Conservation (phyloP, 305 asterid species). For the Fraxinus sp. region DNA sequence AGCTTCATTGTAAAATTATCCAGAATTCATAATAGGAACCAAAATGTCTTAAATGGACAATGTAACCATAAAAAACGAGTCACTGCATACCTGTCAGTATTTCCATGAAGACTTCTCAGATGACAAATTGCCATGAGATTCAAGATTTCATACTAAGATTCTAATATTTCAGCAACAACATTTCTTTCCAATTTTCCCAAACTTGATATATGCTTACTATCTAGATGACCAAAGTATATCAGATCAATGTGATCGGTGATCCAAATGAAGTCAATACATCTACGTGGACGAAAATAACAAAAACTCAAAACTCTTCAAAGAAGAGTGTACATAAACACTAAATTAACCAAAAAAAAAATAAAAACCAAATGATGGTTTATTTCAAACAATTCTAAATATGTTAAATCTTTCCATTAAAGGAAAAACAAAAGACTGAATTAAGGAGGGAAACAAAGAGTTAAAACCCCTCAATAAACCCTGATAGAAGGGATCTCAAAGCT, state of each 20-base stretch:
- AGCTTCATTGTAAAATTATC: background rate
- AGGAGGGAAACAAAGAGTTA: background rate
- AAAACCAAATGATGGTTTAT: background rate
- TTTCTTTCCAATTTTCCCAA: background rate
- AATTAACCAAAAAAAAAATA: background rate
- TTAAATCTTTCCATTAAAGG: conserved; percentile 14
- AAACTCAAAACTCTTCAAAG: background rate
- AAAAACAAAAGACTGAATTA: background rate
- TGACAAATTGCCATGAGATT: background rate
- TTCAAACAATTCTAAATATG: background rate
- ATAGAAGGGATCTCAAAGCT: conserved; percentile 13
- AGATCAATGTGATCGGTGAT: background rate
- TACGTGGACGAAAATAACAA: conserved; percentile 3
- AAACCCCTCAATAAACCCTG: conserved; percentile 22
- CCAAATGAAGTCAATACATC: background rate
- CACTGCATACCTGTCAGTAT: background rate
- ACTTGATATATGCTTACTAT: background rate
- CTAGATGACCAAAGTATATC: background rate
- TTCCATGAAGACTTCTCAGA: background rate
- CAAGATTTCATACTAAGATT: background rate
- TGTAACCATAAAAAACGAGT: background rate
- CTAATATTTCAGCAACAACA: background rate
- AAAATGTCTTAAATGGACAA: conserved; percentile 6
- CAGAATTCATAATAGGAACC: background rate
- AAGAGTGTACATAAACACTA: background rate